Evolutionary conservation across 805 yeast species (phyloP).

Genomic region (Kazachstania psychrophila): DNA sequence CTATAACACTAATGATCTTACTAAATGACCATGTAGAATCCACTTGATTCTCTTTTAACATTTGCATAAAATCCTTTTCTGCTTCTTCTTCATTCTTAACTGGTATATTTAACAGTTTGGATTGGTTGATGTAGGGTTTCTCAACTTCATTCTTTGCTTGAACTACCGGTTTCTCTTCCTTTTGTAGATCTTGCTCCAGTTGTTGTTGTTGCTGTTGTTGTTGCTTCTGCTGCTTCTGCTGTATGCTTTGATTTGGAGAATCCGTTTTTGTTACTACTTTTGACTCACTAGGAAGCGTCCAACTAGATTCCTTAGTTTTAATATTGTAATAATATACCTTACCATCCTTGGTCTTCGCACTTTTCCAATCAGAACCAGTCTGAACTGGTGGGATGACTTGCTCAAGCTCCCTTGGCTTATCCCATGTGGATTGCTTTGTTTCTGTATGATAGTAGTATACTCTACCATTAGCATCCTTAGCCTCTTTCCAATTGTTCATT

Average conservation of each 20-base stretch:
- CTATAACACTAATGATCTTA: slow-evolving; percentile 44
- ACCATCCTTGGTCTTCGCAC: slow-evolving; percentile 45
- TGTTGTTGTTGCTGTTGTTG: background rate
- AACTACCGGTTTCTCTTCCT: background rate
- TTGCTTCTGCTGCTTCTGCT: slow-evolving; percentile 30
- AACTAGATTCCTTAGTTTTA: slow-evolving; percentile 56
- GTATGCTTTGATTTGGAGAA: too few species aligned
- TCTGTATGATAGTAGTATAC: slow-evolving; percentile 59
- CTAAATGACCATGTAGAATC: slow-evolving; percentile 72
- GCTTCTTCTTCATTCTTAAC: slow-evolving; percentile 29
- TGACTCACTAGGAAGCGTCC: slow-evolving; percentile 36
- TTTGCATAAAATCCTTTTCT: slow-evolving; percentile 37
- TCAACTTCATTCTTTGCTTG: too few species aligned
- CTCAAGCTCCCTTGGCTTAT: slow-evolving; percentile 50
- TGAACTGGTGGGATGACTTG: background rate
- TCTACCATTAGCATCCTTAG: slow-evolving; percentile 55
- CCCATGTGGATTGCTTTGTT: slow-evolving; percentile 73
- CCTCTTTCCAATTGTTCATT: slow-evolving; percentile 77
- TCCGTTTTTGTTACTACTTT: too few species aligned
- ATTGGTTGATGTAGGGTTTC: slow-evolving; percentile 15
- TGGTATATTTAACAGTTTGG: slow-evolving; percentile 24
- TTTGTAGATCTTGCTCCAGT: background rate
- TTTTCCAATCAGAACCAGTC: slow-evolving; percentile 39
- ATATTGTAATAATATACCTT: slow-evolving; percentile 60
- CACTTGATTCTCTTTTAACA: slow-evolving; percentile 49